Evolutionary conservation across 2,329 filamentous ascomycete species (phyloP).

Genomic region (Alternaria panax): DNA sequence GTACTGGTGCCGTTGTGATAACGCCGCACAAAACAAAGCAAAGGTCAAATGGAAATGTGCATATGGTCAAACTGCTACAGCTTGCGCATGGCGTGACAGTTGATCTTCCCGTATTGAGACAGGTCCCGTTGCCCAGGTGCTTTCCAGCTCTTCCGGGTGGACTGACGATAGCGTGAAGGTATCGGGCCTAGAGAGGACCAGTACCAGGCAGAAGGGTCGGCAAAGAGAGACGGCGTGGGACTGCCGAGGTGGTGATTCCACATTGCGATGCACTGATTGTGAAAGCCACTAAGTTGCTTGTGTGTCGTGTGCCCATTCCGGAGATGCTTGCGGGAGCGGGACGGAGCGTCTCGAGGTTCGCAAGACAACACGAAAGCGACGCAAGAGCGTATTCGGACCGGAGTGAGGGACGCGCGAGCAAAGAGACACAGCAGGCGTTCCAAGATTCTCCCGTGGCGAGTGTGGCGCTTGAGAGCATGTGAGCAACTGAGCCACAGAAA

Average conservation of each 20-base stretch:
- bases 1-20: neutral
- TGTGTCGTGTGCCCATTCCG: slow-evolving; percentile 7
- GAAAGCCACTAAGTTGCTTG: neutral
- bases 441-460: slow-evolving; percentile 6
- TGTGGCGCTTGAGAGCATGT: slow-evolving; percentile 19
- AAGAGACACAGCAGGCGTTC: neutral
- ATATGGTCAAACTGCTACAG: neutral
- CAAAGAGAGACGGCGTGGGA: neutral
- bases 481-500: slow-evolving; percentile 16
- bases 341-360: slow-evolving; percentile 1
- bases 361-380: slow-evolving; percentile 14
- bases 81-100: neutral
- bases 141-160: slow-evolving; percentile 2
- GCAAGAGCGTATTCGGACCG: slow-evolving; percentile 8
- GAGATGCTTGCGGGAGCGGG: slow-evolving; percentile 13
- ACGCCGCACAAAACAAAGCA: neutral
- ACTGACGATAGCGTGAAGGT: slow-evolving; percentile 1
- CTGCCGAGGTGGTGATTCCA: neutral
- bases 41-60: neutral
- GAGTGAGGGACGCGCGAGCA: slow-evolving; percentile 1
- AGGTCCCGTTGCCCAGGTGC: neutral
- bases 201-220: neutral
- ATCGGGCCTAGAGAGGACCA: slow-evolving; percentile 1
- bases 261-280: neutral
- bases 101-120: neutral